Conservation (phyloP, 805 yeast genomes). For the Isabelozyma heimii region DNA sequence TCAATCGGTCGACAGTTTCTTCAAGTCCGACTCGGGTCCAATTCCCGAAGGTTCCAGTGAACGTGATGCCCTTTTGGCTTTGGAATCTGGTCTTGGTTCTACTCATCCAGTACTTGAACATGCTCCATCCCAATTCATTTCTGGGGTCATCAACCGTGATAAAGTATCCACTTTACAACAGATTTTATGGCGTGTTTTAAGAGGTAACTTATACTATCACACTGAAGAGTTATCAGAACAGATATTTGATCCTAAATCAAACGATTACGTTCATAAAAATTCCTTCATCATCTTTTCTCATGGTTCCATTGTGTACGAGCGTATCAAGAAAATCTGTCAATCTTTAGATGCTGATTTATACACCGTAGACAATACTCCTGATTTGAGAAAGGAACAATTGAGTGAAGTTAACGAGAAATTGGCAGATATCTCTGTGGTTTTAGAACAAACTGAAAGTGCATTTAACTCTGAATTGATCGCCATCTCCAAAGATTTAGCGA, state of each 20-base stretch:
- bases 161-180: slow-evolving; percentile 72
- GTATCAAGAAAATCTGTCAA: slow-evolving; percentile 81
- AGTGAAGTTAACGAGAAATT: slow-evolving; percentile 23
- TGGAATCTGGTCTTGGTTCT: slow-evolving; percentile 25
- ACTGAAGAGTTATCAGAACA: slow-evolving; percentile 70
- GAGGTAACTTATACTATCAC: slow-evolving; percentile 86
- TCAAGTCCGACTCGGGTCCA: slow-evolving; percentile 26
- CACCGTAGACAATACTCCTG: slow-evolving; percentile 46
- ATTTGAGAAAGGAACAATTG: slow-evolving; percentile 29
- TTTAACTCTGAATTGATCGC: slow-evolving; percentile 75
- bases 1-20: slow-evolving; percentile 35
- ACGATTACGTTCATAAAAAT: slow-evolving; percentile 63
- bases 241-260: slow-evolving; percentile 59
- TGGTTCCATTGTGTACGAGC: slow-evolving; percentile 69
- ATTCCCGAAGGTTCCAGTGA: slow-evolving; percentile 17
- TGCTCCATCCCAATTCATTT: slow-evolving; percentile 44
- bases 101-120: slow-evolving; percentile 12
- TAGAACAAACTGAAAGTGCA: slow-evolving; percentile 50
- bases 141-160: slow-evolving; percentile 79
- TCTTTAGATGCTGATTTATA: slow-evolving; percentile 83
- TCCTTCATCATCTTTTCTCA: slow-evolving; percentile 90
- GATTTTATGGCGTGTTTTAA: slow-evolving; percentile 85
- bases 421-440: slow-evolving; percentile 32
- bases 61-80: slow-evolving; percentile 35
- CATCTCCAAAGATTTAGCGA: slow-evolving; percentile 68